phyloP scores from a whole-genome alignment of 768 basidiomycete genomes.

The Lentinula detonsa region DNA sequence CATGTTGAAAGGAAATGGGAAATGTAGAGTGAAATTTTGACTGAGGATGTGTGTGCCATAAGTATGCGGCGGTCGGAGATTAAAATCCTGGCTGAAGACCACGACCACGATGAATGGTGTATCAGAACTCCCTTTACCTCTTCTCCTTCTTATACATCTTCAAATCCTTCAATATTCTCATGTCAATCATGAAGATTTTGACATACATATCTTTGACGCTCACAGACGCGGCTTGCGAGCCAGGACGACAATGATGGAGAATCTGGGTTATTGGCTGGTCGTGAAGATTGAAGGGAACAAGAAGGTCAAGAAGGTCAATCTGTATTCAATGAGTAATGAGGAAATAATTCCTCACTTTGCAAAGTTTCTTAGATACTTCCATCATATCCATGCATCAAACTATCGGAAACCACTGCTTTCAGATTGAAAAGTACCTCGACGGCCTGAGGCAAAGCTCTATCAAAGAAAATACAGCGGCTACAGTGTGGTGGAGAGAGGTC shows the following conservation, averaged over 20 bases:
- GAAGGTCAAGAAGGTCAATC: slow-evolving; percentile 24
- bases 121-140: too few relatives aligned
- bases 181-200: slow-evolving; percentile 42
- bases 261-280: slow-evolving; percentile 44
- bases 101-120: too few relatives aligned
- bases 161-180: slow-evolving; percentile 46
- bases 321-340: neutral
- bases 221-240: slow-evolving; percentile 41
- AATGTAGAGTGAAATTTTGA: slow-evolving; percentile 10
- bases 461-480: slow-evolving; percentile 12
- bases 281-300: slow-evolving; percentile 23
- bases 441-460: slow-evolving; percentile 33
- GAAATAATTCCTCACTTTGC: too few relatives aligned
- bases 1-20: slow-evolving; percentile 24
- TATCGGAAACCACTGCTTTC: slow-evolving; percentile 47
- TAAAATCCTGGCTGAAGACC: too few relatives aligned
- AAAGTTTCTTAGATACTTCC: slow-evolving; percentile 30
- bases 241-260: slow-evolving; percentile 46
- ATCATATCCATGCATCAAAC: slow-evolving; percentile 45
- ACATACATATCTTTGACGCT: slow-evolving; percentile 41
- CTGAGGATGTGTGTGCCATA: too few relatives aligned
- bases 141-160: slow-evolving; percentile 44
- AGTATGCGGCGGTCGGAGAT: too few relatives aligned
- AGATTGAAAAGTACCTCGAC: slow-evolving; percentile 48
- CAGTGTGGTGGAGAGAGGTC: slow-evolving; percentile 49